These are phyloP conservation scores for Monilinia fructigena DNA, from an alignment of 2,329 filamentous ascomycete species.

Conservation along the genomic window DNA sequence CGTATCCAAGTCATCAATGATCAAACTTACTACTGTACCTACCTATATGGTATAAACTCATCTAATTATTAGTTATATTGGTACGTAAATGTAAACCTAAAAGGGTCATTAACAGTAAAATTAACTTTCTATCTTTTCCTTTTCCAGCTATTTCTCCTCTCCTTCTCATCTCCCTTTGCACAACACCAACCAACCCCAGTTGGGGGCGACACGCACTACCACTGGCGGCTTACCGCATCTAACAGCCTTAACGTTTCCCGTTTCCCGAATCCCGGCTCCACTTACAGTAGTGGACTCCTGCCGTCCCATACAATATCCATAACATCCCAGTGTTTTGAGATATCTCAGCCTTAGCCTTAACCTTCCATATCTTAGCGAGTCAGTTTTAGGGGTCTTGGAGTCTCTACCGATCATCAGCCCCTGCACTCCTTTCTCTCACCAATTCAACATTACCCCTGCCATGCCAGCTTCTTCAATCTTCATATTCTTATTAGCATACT, in stretches of 20 bases:
- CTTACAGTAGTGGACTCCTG: neutral
- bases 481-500: neutral
- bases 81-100: neutral
- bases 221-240: too few species aligned
- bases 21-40: too few species aligned
- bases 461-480: neutral
- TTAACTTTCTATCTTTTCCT: neutral
- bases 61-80: neutral
- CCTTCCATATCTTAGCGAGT: neutral
- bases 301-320: neutral
- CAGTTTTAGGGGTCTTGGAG: neutral
- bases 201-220: neutral
- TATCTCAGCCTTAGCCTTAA: slow-evolving; percentile 17
- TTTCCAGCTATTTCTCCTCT: neutral
- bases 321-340: slow-evolving; percentile 3
- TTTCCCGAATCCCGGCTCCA: neutral
- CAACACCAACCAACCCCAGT: neutral
- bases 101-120: neutral
- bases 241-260: slow-evolving; percentile 12
- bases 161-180: neutral
- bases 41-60: neutral
- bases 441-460: neutral
- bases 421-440: too few species aligned
- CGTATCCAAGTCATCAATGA: too few species aligned
- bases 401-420: too few species aligned